Conservation (phyloP, 1,284 basidiomycete genomes). For the Moesziomyces globuligerus region DNA sequence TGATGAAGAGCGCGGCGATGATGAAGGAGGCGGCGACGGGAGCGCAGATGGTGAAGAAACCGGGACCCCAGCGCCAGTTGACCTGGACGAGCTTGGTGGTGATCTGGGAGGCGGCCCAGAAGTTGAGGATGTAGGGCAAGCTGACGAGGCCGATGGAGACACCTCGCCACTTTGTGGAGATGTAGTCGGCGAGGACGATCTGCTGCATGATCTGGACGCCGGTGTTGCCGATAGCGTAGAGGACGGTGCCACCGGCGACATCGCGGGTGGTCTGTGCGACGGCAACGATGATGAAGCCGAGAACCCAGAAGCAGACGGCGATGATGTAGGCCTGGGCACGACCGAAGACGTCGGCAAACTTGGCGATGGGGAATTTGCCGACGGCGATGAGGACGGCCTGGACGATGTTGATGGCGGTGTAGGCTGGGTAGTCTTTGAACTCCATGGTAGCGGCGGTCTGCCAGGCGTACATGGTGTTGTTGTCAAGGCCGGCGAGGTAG, state of each 20-base stretch:
- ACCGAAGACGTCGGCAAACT: conserved; percentile 66
- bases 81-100: conserved; percentile 10
- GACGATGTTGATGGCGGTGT: conserved; percentile 49
- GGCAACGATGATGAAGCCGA: conserved; percentile 64
- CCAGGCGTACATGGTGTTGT: conserved; percentile 57
- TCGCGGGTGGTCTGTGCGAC: conserved; percentile 43
- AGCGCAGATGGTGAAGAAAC: conserved; percentile 64
- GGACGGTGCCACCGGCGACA: conserved; percentile 54
- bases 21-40: conserved; percentile 60
- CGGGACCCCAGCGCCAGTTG: conserved; percentile 64
- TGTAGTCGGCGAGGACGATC: conserved; percentile 64
- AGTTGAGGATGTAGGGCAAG: conserved; percentile 63
- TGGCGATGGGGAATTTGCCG: conserved; percentile 64
- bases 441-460: conserved; percentile 35
- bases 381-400: conserved; percentile 65
- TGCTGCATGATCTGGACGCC: conserved; percentile 66
- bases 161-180: conserved; percentile 61
- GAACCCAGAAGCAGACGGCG: conserved; percentile 57
- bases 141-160: conserved; percentile 60
- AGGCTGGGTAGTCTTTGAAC: conserved; percentile 37
- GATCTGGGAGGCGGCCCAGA: conserved; percentile 45
- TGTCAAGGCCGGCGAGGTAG: conserved; percentile 58
- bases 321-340: conserved; percentile 57
- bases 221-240: conserved; percentile 64
- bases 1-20: conserved; percentile 54